Conservation (phyloP, 495 filamentous ascomycete genomes). For the Penicillium alfredii region DNA sequence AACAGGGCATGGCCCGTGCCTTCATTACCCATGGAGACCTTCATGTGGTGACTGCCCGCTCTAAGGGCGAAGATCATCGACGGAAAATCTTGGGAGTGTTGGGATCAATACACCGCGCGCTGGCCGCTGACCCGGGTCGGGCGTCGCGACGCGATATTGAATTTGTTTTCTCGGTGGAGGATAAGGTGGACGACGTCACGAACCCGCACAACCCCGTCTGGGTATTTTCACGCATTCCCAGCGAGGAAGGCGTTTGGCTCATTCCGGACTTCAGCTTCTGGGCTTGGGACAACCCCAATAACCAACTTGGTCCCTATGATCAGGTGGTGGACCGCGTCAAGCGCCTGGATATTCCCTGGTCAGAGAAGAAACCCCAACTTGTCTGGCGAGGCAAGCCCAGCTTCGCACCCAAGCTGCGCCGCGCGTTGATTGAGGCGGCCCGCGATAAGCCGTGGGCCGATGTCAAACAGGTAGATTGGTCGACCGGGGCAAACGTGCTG, state of each 20-base stretch:
- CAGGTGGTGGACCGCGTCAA: slow-evolving; percentile 48
- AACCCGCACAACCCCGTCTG: slow-evolving; percentile 46
- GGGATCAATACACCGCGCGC: slow-evolving; percentile 42
- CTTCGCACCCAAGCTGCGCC: slow-evolving; percentile 41
- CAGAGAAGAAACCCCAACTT: slow-evolving; percentile 49
- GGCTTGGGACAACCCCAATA: slow-evolving; percentile 58
- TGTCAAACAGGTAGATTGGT: slow-evolving; percentile 47
- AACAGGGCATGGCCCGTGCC: slow-evolving; percentile 32
- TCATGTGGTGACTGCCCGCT: slow-evolving; percentile 31
- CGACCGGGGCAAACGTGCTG: slow-evolving; percentile 32
- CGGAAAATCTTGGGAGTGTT: slow-evolving; percentile 40
- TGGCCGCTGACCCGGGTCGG: slow-evolving; percentile 36
- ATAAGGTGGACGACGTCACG: slow-evolving; percentile 41
- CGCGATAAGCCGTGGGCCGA: slow-evolving; percentile 50
- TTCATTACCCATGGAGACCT: slow-evolving; percentile 32
- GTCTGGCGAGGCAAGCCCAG: slow-evolving; percentile 62
- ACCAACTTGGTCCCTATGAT: slow-evolving; percentile 51
- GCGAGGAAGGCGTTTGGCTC: slow-evolving; percentile 50
- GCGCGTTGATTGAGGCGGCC: slow-evolving; percentile 43
- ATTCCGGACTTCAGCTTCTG: slow-evolving; percentile 79
- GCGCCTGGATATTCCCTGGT: slow-evolving; percentile 34
- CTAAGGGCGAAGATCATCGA: slow-evolving; percentile 36
- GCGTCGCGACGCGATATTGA: slow-evolving; percentile 54
- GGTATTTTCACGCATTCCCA: slow-evolving; percentile 41
- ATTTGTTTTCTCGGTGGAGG: slow-evolving; percentile 52